Evolutionary conservation across 257 asterid genomes (phyloP).

Genomic region (Nicotiana undulata): DNA sequence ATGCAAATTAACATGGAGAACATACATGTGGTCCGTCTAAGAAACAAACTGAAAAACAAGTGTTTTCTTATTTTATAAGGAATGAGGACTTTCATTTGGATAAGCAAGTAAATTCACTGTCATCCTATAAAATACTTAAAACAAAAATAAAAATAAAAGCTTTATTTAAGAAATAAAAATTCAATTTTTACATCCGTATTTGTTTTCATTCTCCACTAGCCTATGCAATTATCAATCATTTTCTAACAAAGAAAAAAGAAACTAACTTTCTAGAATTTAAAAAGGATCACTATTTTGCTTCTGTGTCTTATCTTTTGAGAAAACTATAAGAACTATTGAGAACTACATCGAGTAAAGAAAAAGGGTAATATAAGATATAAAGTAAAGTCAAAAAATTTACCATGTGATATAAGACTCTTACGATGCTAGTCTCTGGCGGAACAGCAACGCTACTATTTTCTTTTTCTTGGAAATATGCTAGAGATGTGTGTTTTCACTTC

Average conservation of each 20-base stretch:
- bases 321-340: not conserved
- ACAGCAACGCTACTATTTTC: constrained; percentile 37
- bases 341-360: not conserved
- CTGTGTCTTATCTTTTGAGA: not conserved
- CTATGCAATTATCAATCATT: not conserved
- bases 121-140: not conserved
- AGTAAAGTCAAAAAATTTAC: constrained; percentile 14
- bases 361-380: too few species aligned
- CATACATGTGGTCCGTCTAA: too few species aligned
- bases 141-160: too few species aligned
- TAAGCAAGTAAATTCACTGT: not conserved
- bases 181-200: not conserved
- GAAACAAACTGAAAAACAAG: too few species aligned
- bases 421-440: constrained; percentile 31
- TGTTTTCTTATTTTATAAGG: too few species aligned
- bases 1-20: too few species aligned
- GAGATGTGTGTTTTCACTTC: not conserved
- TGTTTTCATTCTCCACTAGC: not conserved
- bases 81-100: too few species aligned
- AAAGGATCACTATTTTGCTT: not conserved
- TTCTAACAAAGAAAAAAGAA: not conserved
- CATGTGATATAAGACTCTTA: constrained; percentile 19
- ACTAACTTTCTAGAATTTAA: not conserved
- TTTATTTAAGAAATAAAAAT: not conserved
- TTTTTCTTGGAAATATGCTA: not conserved